Base-by-base conservation (phyloP, 129 eudicot species). In the Erigeron canadensis region DNA sequence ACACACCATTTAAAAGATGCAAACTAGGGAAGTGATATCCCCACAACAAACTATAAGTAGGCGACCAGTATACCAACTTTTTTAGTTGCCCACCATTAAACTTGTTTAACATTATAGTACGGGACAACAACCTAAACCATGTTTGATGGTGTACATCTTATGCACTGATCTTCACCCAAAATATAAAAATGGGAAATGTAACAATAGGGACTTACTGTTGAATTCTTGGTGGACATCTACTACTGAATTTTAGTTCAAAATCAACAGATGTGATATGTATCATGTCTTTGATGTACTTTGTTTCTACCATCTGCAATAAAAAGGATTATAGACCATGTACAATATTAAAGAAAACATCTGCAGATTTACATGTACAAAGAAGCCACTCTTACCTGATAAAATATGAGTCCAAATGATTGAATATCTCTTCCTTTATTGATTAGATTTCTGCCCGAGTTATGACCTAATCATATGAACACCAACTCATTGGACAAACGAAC, bases 371-470 rank as follows among this genome's bases (percentile, higher is more conserved):
- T 34, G 50, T 8, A 7, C 13, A 7, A 37, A 61, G 39, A 4
- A 19, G n/a, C 16, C 17, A 38, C 51, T 13, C n/a, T 73, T 77
- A 84, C 93, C 84, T 87, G 85, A 65, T 84, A 82, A 51, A 84
- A 71, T 48, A 84, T 84, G 51, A 76, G 71, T 34, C 93, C 89
- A 71, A 87, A 87, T 43, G 80, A 81, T 17, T 39, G 71, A 7
- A 87, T 84, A 76, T 87, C 93, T 77, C 85, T 84, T 71, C 74
- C 80, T 60, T 72, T 82, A 63, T 87, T 79, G 63, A 64, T 65
- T 77, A 58, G 58, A 19, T 69, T 51, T 53, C 68, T 50, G 71
- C 68, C 73, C 39, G 80, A 19, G 16, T 37, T 66, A 47, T 81
- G 81, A 74, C 75, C 79, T 76, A 75, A 65, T 41, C 73, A 59